phyloP scores from a whole-genome alignment of 2,329 filamentous ascomycete genomes.

The Periconia digitata region DNA sequence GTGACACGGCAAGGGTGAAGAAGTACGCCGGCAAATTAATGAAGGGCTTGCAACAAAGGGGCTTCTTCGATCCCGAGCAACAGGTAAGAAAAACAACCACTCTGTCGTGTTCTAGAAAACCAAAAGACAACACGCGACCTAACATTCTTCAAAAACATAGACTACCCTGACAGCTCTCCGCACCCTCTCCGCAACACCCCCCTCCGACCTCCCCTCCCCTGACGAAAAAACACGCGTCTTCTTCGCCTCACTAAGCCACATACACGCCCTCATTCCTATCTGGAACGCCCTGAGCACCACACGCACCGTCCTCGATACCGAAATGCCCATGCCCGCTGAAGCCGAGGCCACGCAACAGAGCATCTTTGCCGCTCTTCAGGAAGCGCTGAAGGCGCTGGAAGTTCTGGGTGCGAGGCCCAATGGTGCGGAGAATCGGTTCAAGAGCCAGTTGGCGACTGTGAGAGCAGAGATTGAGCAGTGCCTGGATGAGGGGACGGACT shows the following conservation, averaged over 20 bases:
- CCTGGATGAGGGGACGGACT: not conserved
- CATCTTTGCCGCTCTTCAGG: slow-evolving; percentile 10
- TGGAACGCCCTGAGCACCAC: slow-evolving; percentile 50
- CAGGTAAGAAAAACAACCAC: slow-evolving; percentile 15
- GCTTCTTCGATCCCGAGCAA: not conserved
- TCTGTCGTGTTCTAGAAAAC: not conserved
- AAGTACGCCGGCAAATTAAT: slow-evolving; percentile 45
- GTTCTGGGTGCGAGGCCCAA: not conserved
- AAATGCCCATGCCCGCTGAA: slow-evolving; percentile 33
- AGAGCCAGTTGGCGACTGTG: not conserved
- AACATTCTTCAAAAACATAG: slow-evolving; percentile 4
- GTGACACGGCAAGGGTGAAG: slow-evolving; percentile 43
- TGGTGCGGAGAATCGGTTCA: not conserved
- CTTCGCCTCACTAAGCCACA: not conserved
- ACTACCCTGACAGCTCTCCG: slow-evolving; percentile 10
- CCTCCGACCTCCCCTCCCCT: slow-evolving; percentile 14
- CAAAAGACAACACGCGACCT: slow-evolving; percentile 1
- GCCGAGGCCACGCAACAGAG: slow-evolving; percentile 19
- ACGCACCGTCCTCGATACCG: slow-evolving; percentile 41
- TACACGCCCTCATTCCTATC: slow-evolving; percentile 39
- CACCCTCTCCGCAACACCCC: not conserved
- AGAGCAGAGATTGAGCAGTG: slow-evolving; percentile 1
- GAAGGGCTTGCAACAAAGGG: slow-evolving; percentile 28
- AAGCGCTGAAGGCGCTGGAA: slow-evolving; percentile 9
- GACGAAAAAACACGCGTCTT: not conserved